phyloP scores from a whole-genome alignment of 192 early-diverging fungal genomes.

The Podila epigama region DNA sequence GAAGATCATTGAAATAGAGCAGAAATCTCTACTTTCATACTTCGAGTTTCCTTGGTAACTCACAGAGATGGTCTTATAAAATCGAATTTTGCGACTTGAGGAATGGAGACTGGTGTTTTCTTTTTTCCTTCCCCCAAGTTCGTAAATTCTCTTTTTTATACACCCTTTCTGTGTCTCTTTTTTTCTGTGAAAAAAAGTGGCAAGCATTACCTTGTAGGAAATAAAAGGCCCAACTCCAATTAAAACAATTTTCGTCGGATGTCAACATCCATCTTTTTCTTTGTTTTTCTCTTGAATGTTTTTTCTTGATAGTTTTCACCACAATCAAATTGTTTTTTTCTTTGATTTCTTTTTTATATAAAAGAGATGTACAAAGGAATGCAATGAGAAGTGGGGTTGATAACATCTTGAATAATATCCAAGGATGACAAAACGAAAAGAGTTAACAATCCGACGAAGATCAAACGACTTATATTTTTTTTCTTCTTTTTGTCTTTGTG shows the following conservation, averaged over 20 bases:
- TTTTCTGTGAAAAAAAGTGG: not conserved
- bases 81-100: too few relatives aligned
- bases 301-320: not conserved
- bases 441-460: conserved; percentile 8
- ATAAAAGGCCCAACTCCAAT: conserved; percentile 2
- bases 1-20: not conserved
- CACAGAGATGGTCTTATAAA: too few relatives aligned
- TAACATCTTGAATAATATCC: too few relatives aligned
- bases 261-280: not conserved
- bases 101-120: too few relatives aligned
- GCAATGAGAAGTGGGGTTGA: too few relatives aligned
- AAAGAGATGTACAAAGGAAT: too few relatives aligned
- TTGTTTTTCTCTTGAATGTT: not conserved
- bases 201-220: too few relatives aligned
- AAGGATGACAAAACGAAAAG: too few relatives aligned
- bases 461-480: not conserved
- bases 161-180: not conserved
- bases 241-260: conserved; percentile 4
- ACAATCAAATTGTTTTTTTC: too few relatives aligned
- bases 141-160: too few relatives aligned
- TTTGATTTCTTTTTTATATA: not conserved
- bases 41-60: not conserved
- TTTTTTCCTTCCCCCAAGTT: too few relatives aligned
- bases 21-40: not conserved
- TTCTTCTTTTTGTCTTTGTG: conserved; percentile 5